Percentiles rank a stretch among this genome's conserved stretches.
Conservation (phyloP, 352 stramenopile species). For the Phytophthora pisi region DNA sequence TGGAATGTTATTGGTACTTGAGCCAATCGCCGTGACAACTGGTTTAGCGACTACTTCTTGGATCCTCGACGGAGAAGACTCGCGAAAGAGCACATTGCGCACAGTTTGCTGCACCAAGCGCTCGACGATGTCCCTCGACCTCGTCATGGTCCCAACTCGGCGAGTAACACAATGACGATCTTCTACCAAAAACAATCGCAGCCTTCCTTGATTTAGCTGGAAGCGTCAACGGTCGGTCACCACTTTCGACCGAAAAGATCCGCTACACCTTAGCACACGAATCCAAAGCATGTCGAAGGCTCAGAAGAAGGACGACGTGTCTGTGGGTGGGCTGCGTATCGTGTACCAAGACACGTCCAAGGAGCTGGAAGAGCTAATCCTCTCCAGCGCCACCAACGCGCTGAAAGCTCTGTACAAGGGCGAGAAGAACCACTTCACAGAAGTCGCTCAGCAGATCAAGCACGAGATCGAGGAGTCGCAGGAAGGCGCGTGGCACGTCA, state of each 20-base stretch:
- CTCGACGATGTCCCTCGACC: conserved; percentile 38
- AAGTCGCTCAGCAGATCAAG: conserved; percentile 83
- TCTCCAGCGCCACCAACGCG: conserved; percentile 76
- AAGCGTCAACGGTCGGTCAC: conserved; percentile 8
- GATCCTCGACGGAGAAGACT: background rate
- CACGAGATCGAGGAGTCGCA: conserved; percentile 75
- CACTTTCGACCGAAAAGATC: conserved; percentile 18
- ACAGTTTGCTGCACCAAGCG: conserved; percentile 51
- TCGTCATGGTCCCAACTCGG: conserved; percentile 8
- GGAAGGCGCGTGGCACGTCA: conserved; percentile 79
- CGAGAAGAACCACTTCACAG: conserved; percentile 85
- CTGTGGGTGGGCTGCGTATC: conserved; percentile 67
- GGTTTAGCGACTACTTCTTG: too few species aligned
- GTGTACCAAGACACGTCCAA: conserved; percentile 74
- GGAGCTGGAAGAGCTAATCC: conserved; percentile 75
- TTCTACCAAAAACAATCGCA: background rate
- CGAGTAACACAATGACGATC: background rate
- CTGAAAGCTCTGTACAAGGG: conserved; percentile 85
- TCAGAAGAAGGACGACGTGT: conserved; percentile 82
- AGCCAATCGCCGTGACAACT: background rate
- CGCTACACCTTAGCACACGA: background rate
- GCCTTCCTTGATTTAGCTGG: conserved; percentile 20
- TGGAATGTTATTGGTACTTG: background rate
- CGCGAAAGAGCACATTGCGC: conserved; percentile 44
- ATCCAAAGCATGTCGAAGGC: conserved; percentile 63